Evolutionary conservation across 2,329 filamentous ascomycete genomes (phyloP).

Genomic region (Ascosphaera pollenicola): DNA sequence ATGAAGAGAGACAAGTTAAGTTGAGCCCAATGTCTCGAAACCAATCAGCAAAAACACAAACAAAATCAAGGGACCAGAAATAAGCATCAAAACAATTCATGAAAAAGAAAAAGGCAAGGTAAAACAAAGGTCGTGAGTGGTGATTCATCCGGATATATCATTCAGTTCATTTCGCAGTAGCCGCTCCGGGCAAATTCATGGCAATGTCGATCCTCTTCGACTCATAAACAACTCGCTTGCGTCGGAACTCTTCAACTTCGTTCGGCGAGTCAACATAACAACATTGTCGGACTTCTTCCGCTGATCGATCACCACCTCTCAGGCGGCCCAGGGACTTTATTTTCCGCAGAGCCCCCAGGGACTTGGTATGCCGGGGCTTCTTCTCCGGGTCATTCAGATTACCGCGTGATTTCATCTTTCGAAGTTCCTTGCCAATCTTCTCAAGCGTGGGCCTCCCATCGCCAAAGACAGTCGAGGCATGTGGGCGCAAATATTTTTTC

Average conservation of each 20-base stretch:
- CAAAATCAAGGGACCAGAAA: not conserved
- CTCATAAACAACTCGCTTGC: constrained; percentile 25
- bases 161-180: no score
- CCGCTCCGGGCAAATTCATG: constrained; percentile 7
- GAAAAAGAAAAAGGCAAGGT: no score
- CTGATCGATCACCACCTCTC: constrained; percentile 6
- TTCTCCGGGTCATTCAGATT: constrained; percentile 25
- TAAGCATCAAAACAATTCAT: not conserved
- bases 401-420: constrained; percentile 32
- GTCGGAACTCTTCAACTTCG: constrained; percentile 27
- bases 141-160: no score
- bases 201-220: constrained; percentile 16
- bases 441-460: constrained; percentile 30
- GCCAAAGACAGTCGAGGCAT: constrained; percentile 3
- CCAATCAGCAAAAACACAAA: not conserved
- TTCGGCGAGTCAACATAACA: constrained; percentile 18
- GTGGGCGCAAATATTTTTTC: constrained; percentile 7
- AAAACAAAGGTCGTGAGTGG: no score
- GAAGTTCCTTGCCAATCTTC: constrained; percentile 35
- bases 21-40: no score
- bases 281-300: not conserved
- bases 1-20: not conserved
- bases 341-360: constrained; percentile 11
- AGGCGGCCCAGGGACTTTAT: constrained; percentile 14
- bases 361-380: constrained; percentile 7